Percentiles rank a stretch among this genome's conserved stretches.
Conservation (phyloP, 176 grass and related monocot species). For the Zea mays region Zm-B73-REFERENCE-NAM-5.0 NC_050100.1:19093501-19094000, state of each 20-base stretch:
- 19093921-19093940: conserved; percentile 34
- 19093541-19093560: too few relatives aligned
- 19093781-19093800: conserved; percentile 97
- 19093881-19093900: conserved; percentile 93
- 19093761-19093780: conserved; percentile 90
- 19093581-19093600: too few relatives aligned
- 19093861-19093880: conserved; percentile 93
- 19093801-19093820: conserved; percentile 99
- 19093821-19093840: conserved; percentile 93
- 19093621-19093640: neutral
- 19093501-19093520: neutral
- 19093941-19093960: neutral
- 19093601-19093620: too few relatives aligned
- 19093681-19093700: conserved; percentile 37
- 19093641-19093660: neutral
- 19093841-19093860: conserved; percentile 94
- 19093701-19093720: conserved; percentile 17
- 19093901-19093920: conserved; percentile 87
- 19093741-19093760: conserved; percentile 18
- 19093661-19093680: neutral
- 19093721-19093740: too few relatives aligned
- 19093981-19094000: too few relatives aligned
- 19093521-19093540: conserved; percentile 38
- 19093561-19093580: too few relatives aligned
- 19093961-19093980: conserved; percentile 13